phyloP scores from a whole-genome alignment of 345 rosid species.

The Carallia pectinifolia region DNA sequence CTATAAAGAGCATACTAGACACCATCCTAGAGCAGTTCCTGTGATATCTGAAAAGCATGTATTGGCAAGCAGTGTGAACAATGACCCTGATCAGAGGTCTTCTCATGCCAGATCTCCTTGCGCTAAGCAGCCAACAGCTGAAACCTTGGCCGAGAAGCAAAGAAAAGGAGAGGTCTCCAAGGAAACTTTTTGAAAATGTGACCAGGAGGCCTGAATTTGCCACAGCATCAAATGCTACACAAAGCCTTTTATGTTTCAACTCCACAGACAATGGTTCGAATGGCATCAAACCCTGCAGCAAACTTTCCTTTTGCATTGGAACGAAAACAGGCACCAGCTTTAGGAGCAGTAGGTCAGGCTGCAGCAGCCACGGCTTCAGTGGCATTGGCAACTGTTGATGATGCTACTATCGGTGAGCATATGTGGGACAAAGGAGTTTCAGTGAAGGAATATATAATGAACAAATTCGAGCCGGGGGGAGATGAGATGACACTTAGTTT shows the following conservation, averaged over 20 bases:
- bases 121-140: constrained; percentile 1
- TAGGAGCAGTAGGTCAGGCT: background rate
- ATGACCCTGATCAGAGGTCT: background rate
- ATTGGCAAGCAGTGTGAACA: constrained; percentile 32
- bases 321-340: constrained; percentile 6
- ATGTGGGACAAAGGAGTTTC: constrained; percentile 76
- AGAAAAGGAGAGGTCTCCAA: constrained; percentile 16
- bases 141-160: background rate
- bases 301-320: background rate
- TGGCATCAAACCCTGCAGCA: background rate
- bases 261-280: constrained; percentile 13
- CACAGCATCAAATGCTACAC: constrained; percentile 43
- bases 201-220: constrained; percentile 51
- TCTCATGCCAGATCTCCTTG: background rate
- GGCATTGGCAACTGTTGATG: constrained; percentile 4
- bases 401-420: constrained; percentile 10
- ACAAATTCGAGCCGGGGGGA: constrained; percentile 70
- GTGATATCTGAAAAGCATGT: constrained; percentile 46
- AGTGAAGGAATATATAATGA: constrained; percentile 60
- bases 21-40: constrained; percentile 44
- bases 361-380: constrained; percentile 9
- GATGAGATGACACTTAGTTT: constrained; percentile 62
- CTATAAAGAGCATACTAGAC: constrained; percentile 42
- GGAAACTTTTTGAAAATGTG: constrained; percentile 38
- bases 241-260: constrained; percentile 39